Evolutionary conservation across 495 filamentous ascomycete genomes (phyloP), one percentile per base, ranked within the genome.

Genomic region (Platismatia glauca): DNA sequence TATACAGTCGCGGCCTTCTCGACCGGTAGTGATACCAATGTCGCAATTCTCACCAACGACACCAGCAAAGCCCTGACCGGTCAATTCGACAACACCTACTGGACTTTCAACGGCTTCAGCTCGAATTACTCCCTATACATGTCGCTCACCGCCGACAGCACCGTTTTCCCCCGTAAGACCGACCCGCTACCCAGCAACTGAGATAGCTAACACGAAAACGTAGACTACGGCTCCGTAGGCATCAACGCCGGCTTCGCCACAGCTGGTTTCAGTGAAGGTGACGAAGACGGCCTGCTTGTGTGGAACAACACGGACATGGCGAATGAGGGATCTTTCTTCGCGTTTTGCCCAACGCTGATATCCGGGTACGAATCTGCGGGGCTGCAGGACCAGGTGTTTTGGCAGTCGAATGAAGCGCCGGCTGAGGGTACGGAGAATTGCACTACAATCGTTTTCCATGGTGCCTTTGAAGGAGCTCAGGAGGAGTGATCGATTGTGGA

Each of bases 301-400:
- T 52, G 48, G 48, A 31, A 52, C 48, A 52, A 52, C 48, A 52
- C 24, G 24, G 48, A 52, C 7, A 52, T 52, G 48, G 48, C 48
- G 48, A 52, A 52, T 4, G 48, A 5, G 11, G 48, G 48, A 2
- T 52, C 48, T 3, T 52, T 9, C 11, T 52, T 52, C 7, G 48
- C 48, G 24, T 18, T 52, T 3, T 52, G 48, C 12, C 48, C 48
- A 13, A 7, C 24, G 12, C 13, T 52, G 12, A 9, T 52, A 7
- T 27, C 48, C 7, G 48, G 48, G 7, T n/a, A 52, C 27, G 48
- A 52, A 9, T 29, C 24, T 11, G 24, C 24, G 48, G 48, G 48
- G 24, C 4, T 52, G 48, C 48, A 52, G 48, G 27, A 9, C 11
- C 48, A 16, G 48, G 48, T 52, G 11, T 52, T 52, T 52, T 52